Percentiles rank a stretch among this genome's conserved stretches.
phyloP scores from a whole-genome alignment of 1,284 basidiomycete species.

The Chalciporus piperatoides region DNA sequence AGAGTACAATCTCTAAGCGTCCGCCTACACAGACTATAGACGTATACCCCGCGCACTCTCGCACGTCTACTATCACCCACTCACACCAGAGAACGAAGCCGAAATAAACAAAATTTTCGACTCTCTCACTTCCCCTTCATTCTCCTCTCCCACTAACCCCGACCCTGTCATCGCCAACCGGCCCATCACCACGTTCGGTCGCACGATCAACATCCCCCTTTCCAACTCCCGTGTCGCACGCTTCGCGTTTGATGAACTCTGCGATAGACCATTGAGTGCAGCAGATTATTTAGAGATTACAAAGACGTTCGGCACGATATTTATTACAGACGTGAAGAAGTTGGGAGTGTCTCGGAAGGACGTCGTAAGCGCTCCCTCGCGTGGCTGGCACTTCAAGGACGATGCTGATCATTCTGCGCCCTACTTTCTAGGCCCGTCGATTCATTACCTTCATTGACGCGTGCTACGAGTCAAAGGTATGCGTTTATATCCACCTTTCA shows the following conservation, averaged over 20 bases:
- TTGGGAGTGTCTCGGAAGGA: slow-evolving; percentile 90
- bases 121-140: slow-evolving; percentile 56
- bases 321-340: slow-evolving; percentile 84
- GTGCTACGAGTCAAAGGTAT: slow-evolving; percentile 86
- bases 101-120: slow-evolving; percentile 85
- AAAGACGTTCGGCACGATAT: slow-evolving; percentile 82
- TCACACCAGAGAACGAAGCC: slow-evolving; percentile 57
- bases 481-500: slow-evolving; percentile 4
- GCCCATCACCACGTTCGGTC: slow-evolving; percentile 84
- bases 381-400: background rate
- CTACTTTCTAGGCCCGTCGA: slow-evolving; percentile 65
- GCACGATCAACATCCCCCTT: slow-evolving; percentile 75
- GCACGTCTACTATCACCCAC: slow-evolving; percentile 87
- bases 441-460: slow-evolving; percentile 99
- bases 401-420: background rate
- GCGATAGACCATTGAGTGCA: slow-evolving; percentile 86
- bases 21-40: slow-evolving; percentile 73
- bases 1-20: slow-evolving; percentile 1
- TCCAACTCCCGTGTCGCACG: slow-evolving; percentile 78
- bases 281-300: slow-evolving; percentile 97
- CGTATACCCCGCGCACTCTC: slow-evolving; percentile 86
- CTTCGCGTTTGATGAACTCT: slow-evolving; percentile 87
- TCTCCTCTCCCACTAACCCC: slow-evolving; percentile 22
- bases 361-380: slow-evolving; percentile 44
- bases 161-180: slow-evolving; percentile 64